Base-by-base conservation (phyloP, 1,284 basidiomycete species). In the Heterobasidion irregulare region DNA sequence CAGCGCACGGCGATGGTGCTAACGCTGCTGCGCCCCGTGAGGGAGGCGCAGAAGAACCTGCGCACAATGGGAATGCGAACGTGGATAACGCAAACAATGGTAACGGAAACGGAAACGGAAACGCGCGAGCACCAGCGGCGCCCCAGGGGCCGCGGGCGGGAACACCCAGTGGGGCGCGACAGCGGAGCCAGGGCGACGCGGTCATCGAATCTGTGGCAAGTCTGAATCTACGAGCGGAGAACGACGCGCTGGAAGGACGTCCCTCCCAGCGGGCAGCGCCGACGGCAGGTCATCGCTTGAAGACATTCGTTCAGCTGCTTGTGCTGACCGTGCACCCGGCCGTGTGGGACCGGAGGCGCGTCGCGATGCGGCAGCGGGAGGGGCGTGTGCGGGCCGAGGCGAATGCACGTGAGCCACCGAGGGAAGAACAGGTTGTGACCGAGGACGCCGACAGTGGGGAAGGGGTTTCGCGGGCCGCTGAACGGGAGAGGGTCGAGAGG, bases 251-350 rank as follows among this genome's bases (percentile, higher is more conserved):
- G 15, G 74, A 71, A 12, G 64, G 63, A 67, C 41, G 61, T 60
- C 18, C 55, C 62, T 50, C 53, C 56, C 52, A 19, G 35, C 47
- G 52, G 45, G 55, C n/a, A 53, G 61, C 65, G 10, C 86, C 83
- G 2, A 68, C 70, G 19, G 53, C 82, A 6, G 63, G 71, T 8
- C 79, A 78, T 60, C 84, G 80, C 62, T 58, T 72, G 36, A 68
- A 67, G 53, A 76, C 79, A 18, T 89, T 91, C 65, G 58, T 82
- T 18, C 67, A 71, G 18, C 66, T 91, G 50, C 70, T 90, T 50
- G 49, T 84, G 47, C 69, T 80, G 26, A 88, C 88, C 26, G 66
- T 88, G 38, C 80, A 88, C 65, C 88, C 88, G 5, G 88, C 86
- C 33, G 72, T 89, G 46, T 90, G 89, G 82, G 83, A 89, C 61